Evolutionary conservation across 768 basidiomycete genomes (phyloP), one percentile per base, ranked within the genome.

Genomic region (Clitopilus passeckerianus): DNA sequence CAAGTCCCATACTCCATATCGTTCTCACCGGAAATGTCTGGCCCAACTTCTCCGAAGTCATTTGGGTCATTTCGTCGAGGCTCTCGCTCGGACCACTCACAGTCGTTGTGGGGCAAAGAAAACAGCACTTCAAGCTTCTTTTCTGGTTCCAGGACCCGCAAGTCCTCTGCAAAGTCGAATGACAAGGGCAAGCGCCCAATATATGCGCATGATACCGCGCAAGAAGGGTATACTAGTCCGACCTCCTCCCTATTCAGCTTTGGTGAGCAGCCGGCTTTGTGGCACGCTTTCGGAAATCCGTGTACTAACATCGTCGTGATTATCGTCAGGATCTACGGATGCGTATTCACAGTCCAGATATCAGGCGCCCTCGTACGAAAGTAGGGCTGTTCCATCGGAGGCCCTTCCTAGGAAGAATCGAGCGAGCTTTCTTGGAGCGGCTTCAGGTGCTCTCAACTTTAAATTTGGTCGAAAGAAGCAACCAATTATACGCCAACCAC

Each of bases 361-460:
- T 59, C 65, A 66, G 58, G 30, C 66, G 34, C 57, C 64, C 6
- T 59, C 66, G 44, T 60, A 64, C 7, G 56, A 61, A 34, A 59
- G 59, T 23, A 67, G 65, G 52, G 50, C 62, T 62, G 66, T 63
- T 30, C 16, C 58, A 15, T 27, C 46, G 12, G 18, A 22, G 9
- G n/a, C 18, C 22, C 46, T n/a, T 22, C 12, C 20, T 18, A 23
- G 20, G 46, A 50, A 50, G 63, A 66, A 71, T 41, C 77, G 83
- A 34, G 72, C 75, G 2, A 80, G 79, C 64, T 65, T 86, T 43
- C 68, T 86, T n/a, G 70, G 74, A 12, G 80, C 75, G n/a, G 84
- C 84, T 18, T 78, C 82, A 15, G 83, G 81, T 61, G 81, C 77
- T 0, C 68, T 86, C 30, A 70, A 74, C 58, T 71, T 83, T 58